Conservation (phyloP, 768 basidiomycete genomes). For the Tulasnella sp. region DNA sequence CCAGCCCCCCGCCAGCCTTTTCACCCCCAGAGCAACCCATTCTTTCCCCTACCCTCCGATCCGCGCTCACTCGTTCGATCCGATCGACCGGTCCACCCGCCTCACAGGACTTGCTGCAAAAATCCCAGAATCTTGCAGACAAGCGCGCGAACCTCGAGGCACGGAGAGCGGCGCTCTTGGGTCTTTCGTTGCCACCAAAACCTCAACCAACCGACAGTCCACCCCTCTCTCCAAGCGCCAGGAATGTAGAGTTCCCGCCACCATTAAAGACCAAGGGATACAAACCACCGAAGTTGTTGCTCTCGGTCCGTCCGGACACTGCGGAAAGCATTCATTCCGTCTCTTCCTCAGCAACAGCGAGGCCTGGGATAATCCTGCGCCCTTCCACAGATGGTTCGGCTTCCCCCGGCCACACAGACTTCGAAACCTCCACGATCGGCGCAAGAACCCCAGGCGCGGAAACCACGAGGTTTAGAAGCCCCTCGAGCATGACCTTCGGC, state of each 20-base stretch:
- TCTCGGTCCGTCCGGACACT: neutral
- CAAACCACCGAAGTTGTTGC: neutral
- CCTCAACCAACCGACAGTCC: neutral
- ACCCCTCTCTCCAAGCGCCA: neutral
- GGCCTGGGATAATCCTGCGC: neutral
- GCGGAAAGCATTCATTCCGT: neutral
- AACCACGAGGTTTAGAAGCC: neutral
- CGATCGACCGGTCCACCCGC: neutral
- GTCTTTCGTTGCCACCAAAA: neutral
- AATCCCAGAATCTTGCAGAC: conserved; percentile 2
- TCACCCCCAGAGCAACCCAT: neutral
- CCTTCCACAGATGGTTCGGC: neutral
- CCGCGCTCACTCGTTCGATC: neutral
- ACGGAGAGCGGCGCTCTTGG: neutral
- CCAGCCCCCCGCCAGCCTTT: neutral
- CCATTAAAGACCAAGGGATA: neutral
- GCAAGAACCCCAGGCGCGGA: neutral
- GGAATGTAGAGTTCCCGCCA: neutral
- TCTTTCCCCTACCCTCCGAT: neutral
- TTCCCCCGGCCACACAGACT: neutral
- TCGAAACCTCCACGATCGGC: neutral
- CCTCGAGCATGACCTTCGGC: conserved; percentile 5
- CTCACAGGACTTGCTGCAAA: neutral
- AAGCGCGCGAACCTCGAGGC: conserved; percentile 11
- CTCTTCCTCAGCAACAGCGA: neutral